Base-by-base conservation (phyloP, 768 basidiomycete genomes). In the Grammothele lineata region DNA sequence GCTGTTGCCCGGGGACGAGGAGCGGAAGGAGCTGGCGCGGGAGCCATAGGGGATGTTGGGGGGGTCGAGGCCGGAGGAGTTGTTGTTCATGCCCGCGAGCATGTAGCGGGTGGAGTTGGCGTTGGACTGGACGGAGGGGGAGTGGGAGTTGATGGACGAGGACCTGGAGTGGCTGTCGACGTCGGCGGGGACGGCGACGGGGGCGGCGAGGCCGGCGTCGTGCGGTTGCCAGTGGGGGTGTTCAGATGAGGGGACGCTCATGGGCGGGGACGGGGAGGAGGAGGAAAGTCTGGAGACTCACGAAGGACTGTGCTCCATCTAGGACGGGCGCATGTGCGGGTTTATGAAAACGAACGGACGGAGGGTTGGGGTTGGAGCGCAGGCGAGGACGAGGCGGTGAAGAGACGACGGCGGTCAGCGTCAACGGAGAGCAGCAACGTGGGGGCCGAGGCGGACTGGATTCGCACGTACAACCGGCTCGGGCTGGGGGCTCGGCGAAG, bases 61-160 rank as follows among this genome's bases (percentile, higher is more conserved):
- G 25, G 71, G 70, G 35, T 70, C 68, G 53, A 75, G 68, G 32
- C 47, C 37, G 40, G 36, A 37, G 52, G 40, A 46, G 48, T 55
- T 45, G 17, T 52, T 39, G 56, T 57, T 50, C 66, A 65, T 62
- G 51, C 62, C 58, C 59, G 70, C 47, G 55, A 71, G 71, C 54
- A 76, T 75, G 57, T 74, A 73, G 38, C 72, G 70, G 34, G 77
- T 74, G 26, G 77, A 75, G 40, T 67, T 67, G 18, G 76, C 63
- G 15, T 66, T 62, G 9, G 77, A 78, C 60, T 73, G 66, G 21
- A 53, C 43, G 38, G 51, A 53, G 32, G 46, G 51, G 15, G 51
- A 48, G 58, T 64, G 51, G 19, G 65, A 63, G 50, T 55, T 53
- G 47, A 74, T 49, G 3, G 77, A 78, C 30, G 67, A 58, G 2